These are phyloP conservation scores for Fusarium acutatum DNA, from an alignment of 2,329 filamentous ascomycete genomes.

Conservation along the genomic window DNA sequence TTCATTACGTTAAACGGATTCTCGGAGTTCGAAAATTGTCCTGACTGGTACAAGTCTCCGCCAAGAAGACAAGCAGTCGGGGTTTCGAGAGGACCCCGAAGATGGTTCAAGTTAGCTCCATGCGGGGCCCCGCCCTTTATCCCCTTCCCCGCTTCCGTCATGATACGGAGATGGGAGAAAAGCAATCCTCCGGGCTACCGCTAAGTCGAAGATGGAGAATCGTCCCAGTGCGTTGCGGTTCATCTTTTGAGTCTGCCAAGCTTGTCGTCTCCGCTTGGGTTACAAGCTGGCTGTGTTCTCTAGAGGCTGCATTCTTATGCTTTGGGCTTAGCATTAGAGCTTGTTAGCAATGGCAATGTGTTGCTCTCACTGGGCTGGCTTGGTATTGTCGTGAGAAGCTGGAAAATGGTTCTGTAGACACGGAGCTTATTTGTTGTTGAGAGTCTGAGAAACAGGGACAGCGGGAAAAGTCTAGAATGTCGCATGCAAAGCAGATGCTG, in stretches of 20 bases:
- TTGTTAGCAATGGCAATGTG: neutral
- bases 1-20: neutral
- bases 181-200: too few relatives aligned
- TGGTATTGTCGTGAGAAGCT: too few relatives aligned
- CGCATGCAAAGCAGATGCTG: neutral
- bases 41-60: neutral
- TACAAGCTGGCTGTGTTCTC: too few relatives aligned
- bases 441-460: too few relatives aligned
- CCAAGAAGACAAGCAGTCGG: neutral
- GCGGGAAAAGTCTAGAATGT: too few relatives aligned
- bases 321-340: too few relatives aligned
- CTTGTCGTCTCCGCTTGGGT: neutral
- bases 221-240: too few relatives aligned
- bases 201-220: too few relatives aligned
- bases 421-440: too few relatives aligned
- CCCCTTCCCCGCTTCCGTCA: neutral
- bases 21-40: neutral
- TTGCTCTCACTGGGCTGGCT: too few relatives aligned
- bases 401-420: too few relatives aligned
- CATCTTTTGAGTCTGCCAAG: neutral
- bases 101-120: neutral
- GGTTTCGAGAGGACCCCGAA: neutral
- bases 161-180: neutral
- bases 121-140: neutral
- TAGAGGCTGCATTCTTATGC: too few relatives aligned